These are phyloP conservation scores for Leccinum obscurum DNA, from an alignment of 768 basidiomycete genomes.

Conservation along the genomic window DNA sequence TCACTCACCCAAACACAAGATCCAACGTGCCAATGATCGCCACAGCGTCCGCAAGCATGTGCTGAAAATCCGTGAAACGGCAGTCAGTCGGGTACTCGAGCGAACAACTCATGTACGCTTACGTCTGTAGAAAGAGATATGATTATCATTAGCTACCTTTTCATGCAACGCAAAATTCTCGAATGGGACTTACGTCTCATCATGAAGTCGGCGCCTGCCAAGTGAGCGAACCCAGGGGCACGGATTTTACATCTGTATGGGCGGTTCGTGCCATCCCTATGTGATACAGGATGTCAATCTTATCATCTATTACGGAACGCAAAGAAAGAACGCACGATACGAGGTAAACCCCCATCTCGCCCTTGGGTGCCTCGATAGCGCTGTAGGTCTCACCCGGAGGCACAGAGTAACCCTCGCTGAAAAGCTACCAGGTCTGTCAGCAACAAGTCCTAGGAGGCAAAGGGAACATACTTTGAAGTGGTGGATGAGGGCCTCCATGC, in stretches of 20 bases:
- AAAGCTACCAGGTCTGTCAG: slow-evolving; percentile 54
- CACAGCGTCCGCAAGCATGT: slow-evolving; percentile 92
- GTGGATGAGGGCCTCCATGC: slow-evolving; percentile 97
- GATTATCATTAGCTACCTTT: slow-evolving; percentile 3
- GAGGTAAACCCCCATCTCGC: slow-evolving; percentile 98
- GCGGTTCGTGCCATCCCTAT: slow-evolving; percentile 89
- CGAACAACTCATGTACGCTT: slow-evolving; percentile 17
- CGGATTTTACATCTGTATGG: slow-evolving; percentile 98
- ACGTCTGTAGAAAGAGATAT: slow-evolving; percentile 36
- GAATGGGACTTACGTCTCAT: slow-evolving; percentile 72
- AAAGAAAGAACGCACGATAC: slow-evolving; percentile 66
- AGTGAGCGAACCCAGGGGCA: slow-evolving; percentile 94
- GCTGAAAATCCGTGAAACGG: slow-evolving; percentile 48
- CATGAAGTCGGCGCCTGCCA: slow-evolving; percentile 97
- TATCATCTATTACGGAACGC: background rate
- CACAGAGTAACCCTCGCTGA: slow-evolving; percentile 95
- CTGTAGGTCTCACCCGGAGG: slow-evolving; percentile 96
- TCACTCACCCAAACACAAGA: slow-evolving; percentile 89
- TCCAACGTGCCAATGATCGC: slow-evolving; percentile 99
- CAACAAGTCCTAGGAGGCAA: background rate
- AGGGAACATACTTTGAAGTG: slow-evolving; percentile 80
- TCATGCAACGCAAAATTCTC: background rate
- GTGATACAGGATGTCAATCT: background rate
- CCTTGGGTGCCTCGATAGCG: slow-evolving; percentile 98
- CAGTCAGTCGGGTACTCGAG: slow-evolving; percentile 13